Percentiles rank a stretch among this genome's conserved stretches.
Conservation (phyloP, 1,284 basidiomycete genomes). For the Moesziomyces parantarcticus region DNA sequence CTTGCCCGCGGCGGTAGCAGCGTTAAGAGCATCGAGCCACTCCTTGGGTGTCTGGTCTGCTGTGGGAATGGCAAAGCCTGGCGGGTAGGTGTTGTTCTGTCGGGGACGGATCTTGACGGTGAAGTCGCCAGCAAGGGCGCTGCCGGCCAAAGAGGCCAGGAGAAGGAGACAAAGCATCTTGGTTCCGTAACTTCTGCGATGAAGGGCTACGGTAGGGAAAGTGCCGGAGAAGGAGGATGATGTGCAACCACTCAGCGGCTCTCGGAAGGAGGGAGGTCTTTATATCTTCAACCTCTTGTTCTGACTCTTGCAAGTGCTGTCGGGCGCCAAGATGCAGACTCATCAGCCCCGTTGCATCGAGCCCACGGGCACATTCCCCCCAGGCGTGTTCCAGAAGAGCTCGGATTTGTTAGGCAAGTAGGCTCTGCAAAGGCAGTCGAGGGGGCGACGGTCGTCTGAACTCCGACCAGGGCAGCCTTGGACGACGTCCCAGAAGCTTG, state of each 20-base stretch:
- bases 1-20: slow-evolving; percentile 47
- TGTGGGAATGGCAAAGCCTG: slow-evolving; percentile 24
- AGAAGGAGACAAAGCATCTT: slow-evolving; percentile 29
- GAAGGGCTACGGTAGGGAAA: not conserved
- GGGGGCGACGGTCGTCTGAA: slow-evolving; percentile 9
- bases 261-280: too few relatives aligned
- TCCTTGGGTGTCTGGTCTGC: slow-evolving; percentile 35
- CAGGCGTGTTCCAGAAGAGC: too few relatives aligned
- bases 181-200: not conserved
- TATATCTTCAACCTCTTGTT: too few relatives aligned
- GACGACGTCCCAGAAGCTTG: not conserved
- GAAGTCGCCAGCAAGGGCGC: slow-evolving; percentile 37
- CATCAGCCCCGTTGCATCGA: too few relatives aligned
- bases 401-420: not conserved
- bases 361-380: too few relatives aligned
- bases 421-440: not conserved
- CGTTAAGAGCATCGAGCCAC: slow-evolving; percentile 48
- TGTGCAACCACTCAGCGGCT: too few relatives aligned
- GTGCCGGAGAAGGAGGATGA: not conserved
- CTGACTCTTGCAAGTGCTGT: too few relatives aligned
- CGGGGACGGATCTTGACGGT: slow-evolving; percentile 38
- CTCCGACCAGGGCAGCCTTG: slow-evolving; percentile 3
- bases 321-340: too few relatives aligned
- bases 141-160: slow-evolving; percentile 28
- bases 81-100: slow-evolving; percentile 29